A percentile compares a stretch with the other conserved stretches of the same genome.
Evolutionary conservation across 2,329 filamentous ascomycete species (phyloP).

Genomic region (Cladophialophora carrionii): DNA sequence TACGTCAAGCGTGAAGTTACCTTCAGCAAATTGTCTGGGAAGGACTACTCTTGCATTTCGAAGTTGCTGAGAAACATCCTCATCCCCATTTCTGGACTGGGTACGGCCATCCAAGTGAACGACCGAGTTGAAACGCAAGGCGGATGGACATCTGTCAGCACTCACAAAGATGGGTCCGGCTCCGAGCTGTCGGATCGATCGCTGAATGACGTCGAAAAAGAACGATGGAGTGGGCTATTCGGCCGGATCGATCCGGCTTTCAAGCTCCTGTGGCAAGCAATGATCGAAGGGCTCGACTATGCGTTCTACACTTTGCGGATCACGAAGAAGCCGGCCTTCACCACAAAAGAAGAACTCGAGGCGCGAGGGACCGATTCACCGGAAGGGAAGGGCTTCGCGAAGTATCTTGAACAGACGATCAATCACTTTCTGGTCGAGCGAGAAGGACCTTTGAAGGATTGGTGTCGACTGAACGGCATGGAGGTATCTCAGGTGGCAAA

Average conservation of each 20-base stretch:
- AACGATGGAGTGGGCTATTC: slow-evolving; percentile 27
- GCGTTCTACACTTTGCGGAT: slow-evolving; percentile 26
- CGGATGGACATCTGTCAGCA: slow-evolving; percentile 24
- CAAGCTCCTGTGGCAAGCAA: slow-evolving; percentile 20
- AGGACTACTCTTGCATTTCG: slow-evolving; percentile 65
- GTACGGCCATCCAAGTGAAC: slow-evolving; percentile 27
- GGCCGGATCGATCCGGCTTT: slow-evolving; percentile 16
- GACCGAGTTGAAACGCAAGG: slow-evolving; percentile 28
- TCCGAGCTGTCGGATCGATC: slow-evolving; percentile 6
- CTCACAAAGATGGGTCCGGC: slow-evolving; percentile 12
- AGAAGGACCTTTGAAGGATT: slow-evolving; percentile 28
- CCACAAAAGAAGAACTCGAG: slow-evolving; percentile 23
- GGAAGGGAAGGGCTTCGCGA: slow-evolving; percentile 24
- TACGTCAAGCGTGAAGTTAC: slow-evolving; percentile 77
- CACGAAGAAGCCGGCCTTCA: slow-evolving; percentile 27
- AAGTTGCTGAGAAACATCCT: slow-evolving; percentile 28
- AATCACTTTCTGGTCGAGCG: slow-evolving; percentile 25
- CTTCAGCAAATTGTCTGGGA: slow-evolving; percentile 66
- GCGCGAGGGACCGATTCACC: slow-evolving; percentile 13
- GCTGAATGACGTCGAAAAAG: slow-evolving; percentile 15
- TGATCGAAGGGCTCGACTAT: slow-evolving; percentile 32
- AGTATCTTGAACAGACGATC: slow-evolving; percentile 25
- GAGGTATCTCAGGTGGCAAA: slow-evolving; percentile 50
- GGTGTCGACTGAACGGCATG: slow-evolving; percentile 53
- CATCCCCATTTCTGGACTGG: slow-evolving; percentile 21